Conservation (phyloP, 495 filamentous ascomycete genomes). For the Neurospora sp. region DNA sequence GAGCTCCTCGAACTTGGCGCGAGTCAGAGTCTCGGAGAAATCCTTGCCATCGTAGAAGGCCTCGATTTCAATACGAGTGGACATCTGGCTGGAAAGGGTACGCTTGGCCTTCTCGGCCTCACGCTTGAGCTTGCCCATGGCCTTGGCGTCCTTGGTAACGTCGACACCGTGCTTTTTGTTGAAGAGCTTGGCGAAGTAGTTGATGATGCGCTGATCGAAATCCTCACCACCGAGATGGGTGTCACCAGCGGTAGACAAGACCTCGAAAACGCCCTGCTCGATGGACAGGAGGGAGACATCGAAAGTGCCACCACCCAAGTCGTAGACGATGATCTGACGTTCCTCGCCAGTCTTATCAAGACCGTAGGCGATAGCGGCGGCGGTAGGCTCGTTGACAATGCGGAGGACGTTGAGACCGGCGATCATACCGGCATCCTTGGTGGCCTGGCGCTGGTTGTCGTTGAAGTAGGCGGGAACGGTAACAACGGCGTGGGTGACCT, state of each 20-base stretch:
- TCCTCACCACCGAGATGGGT: conserved; percentile 99
- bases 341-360: conserved; percentile 79
- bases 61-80: conserved; percentile 95
- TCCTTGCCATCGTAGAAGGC: conserved; percentile 94
- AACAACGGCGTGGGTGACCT: conserved; percentile 93
- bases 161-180: conserved; percentile 97
- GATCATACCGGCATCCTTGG: conserved; percentile 93
- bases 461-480: conserved; percentile 99
- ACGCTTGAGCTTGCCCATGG: conserved; percentile 99
- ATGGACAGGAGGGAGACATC: conserved; percentile 98
- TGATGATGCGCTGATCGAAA: conserved; percentile 97
- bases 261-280: conserved; percentile 96
- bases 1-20: conserved; percentile 98
- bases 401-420: conserved; percentile 94
- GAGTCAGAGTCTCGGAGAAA: conserved; percentile 96
- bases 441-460: conserved; percentile 95
- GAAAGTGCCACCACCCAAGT: conserved; percentile 99
- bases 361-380: conserved; percentile 80
- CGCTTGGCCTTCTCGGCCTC: conserved; percentile 99
- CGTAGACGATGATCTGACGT: conserved; percentile 90
- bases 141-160: conserved; percentile 90
- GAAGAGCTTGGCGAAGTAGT: conserved; percentile 94
- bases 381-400: conserved; percentile 93
- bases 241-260: conserved; percentile 95
- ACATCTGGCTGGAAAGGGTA: conserved; percentile 97